Base-by-base conservation (phyloP, 1,284 basidiomycete species). In the Ganoderma boninense region DNA sequence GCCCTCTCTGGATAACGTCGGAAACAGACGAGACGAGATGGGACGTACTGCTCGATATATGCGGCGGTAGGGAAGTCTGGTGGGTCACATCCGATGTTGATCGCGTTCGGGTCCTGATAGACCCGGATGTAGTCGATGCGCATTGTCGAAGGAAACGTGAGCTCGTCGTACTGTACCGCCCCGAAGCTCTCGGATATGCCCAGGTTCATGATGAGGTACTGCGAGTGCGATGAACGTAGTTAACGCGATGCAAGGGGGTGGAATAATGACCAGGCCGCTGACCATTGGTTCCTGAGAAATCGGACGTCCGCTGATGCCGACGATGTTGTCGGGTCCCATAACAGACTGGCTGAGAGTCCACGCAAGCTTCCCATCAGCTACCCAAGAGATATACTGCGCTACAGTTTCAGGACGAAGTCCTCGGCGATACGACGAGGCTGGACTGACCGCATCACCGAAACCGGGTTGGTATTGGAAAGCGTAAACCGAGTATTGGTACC, bases 201-300 rank as follows among this genome's bases (percentile, higher is more conserved):
- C 75, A 97, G 82, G 78, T 95, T 95, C 69, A 87, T 81, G 74
- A 97, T 88, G 76, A 97, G 86, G 79, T 95, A 92, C 89, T 91
- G 67, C 3, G 52, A 14, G 40, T 20, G 54, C 29, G 26, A 29
- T 2, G 40, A 5, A 26, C 7, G 38, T 40, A 10, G 42, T 62
- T 35, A 62, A 35, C 42, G 23, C n/a, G 40, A 26, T 7, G 18
- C 42, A 7, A 38, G 10, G 20, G 14, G 23, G 62, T 65, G 43
- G 13, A 29, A 64, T 26, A 62, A 52, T 10, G 38, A 52, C 23
- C 10, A 52, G 20, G 23, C 46, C 67, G 40, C 83, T 61, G 76
- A 90, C 91, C 92, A 96, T 90, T 2, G 95, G 95, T 79, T 97
- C 96, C 76, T 93, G 89, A 0, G 95, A 89, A 60, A 98, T 86